phyloP scores from a whole-genome alignment of 202 grass and related monocot genomes.

The Digitaria exilis region DNA sequence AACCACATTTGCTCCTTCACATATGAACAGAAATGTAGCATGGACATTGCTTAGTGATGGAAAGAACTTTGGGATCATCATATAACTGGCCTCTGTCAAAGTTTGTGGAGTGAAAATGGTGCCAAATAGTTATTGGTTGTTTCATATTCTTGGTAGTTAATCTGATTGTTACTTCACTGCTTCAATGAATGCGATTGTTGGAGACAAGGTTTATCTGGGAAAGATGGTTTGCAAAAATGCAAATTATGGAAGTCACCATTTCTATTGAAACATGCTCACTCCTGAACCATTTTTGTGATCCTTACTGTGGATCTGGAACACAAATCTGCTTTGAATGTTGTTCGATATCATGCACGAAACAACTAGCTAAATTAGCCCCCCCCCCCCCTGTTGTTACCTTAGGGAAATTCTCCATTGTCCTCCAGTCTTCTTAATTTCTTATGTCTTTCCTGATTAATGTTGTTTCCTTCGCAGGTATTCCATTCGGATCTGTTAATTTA shows the following conservation, averaged over 20 bases:
- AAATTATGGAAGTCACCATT: neutral
- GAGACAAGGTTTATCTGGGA: neutral
- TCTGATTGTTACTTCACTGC: neutral
- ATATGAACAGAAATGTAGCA: neutral
- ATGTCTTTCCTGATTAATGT: conserved; percentile 27
- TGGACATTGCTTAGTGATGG: neutral
- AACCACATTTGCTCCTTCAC: neutral
- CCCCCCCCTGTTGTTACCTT: neutral
- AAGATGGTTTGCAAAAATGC: neutral
- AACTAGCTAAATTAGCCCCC: neutral
- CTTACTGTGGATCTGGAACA: neutral
- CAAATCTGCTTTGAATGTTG: neutral
- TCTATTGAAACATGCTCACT: neutral
- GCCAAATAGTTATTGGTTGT: neutral
- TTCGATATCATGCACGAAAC: neutral
- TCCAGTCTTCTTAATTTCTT: conserved; percentile 2
- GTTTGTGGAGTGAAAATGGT: neutral
- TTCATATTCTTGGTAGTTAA: conserved; percentile 6
- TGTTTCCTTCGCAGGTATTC: conserved; percentile 67
- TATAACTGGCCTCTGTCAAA: neutral
- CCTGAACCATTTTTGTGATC: neutral
- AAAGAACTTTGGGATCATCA: neutral
- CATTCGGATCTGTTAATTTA: conserved; percentile 98
- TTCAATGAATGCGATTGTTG: neutral
- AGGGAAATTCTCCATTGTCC: neutral